phyloP scores from a whole-genome alignment of 345 rosid genomes.

The Lumnitzera racemosa region DNA sequence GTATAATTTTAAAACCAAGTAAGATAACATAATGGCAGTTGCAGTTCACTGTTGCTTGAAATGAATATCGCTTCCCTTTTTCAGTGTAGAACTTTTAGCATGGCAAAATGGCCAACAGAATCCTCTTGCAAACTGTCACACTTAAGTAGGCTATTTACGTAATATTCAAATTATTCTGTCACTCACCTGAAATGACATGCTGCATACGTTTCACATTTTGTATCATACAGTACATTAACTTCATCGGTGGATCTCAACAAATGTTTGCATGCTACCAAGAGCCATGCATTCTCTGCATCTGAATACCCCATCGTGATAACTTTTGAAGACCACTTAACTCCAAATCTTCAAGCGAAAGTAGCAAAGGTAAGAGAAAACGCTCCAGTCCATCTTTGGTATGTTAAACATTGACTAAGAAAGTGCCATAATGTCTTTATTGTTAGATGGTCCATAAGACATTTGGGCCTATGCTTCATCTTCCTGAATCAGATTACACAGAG shows the following conservation, averaged over 20 bases:
- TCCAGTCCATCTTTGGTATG: background rate
- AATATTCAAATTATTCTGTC: too few species aligned
- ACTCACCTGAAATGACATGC: background rate
- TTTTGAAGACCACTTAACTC: conserved; percentile 68
- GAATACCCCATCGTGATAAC: conserved; percentile 82
- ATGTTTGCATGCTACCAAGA: conserved; percentile 55
- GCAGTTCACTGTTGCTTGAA: too few species aligned
- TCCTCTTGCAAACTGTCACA: too few species aligned
- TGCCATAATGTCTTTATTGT: background rate
- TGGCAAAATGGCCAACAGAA: too few species aligned
- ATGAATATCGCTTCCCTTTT: too few species aligned
- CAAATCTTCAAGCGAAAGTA: conserved; percentile 54
- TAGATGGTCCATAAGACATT: conserved; percentile 55
- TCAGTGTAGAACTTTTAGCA: too few species aligned
- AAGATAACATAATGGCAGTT: too few species aligned
- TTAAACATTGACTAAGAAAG: background rate
- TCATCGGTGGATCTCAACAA: conserved; percentile 47
- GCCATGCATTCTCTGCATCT: conserved; percentile 51
- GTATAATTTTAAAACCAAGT: too few species aligned
- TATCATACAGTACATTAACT: conserved; percentile 48
- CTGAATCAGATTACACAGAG: conserved; percentile 21
- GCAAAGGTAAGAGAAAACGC: conserved; percentile 37
- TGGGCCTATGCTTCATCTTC: conserved; percentile 32
- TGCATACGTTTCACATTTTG: background rate
- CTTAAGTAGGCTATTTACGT: too few species aligned